A percentile compares a stretch with the other conserved stretches of the same genome.
Conservation (phyloP, 2,329 filamentous ascomycete genomes). For the Shiraia bambusicola region DNA sequence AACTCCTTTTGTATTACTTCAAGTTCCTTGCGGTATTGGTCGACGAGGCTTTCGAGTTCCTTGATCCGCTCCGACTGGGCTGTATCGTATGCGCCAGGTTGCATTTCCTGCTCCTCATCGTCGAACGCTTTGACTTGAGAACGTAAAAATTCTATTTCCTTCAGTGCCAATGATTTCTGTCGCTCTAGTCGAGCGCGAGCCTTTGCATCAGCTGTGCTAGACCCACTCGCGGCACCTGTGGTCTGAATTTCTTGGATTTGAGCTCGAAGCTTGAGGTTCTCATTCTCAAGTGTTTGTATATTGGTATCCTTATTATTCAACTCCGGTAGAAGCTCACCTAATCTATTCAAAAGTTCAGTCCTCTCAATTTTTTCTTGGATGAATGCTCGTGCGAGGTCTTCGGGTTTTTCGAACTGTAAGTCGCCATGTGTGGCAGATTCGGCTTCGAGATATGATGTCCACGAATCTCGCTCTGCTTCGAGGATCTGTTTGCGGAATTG, state of each 20-base stretch:
- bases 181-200: conserved; percentile 75
- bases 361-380: conserved; percentile 79
- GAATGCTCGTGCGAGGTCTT: conserved; percentile 80
- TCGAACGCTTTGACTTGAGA: conserved; percentile 88
- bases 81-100: conserved; percentile 76
- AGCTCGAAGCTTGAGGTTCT: conserved; percentile 63
- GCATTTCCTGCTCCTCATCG: conserved; percentile 82
- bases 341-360: conserved; percentile 74
- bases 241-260: conserved; percentile 72
- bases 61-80: conserved; percentile 72
- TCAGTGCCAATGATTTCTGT: conserved; percentile 79
- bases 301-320: conserved; percentile 73
- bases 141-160: conserved; percentile 91
- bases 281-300: conserved; percentile 70
- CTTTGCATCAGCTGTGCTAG: conserved; percentile 59
- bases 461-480: conserved; percentile 83
- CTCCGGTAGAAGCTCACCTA: conserved; percentile 79
- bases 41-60: conserved; percentile 81
- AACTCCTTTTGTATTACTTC: conserved; percentile 73
- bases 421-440: conserved; percentile 62
- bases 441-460: conserved; percentile 80
- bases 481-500: conserved; percentile 81
- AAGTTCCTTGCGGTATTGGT: conserved; percentile 81
- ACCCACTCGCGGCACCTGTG: conserved; percentile 43
- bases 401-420: conserved; percentile 81